These are phyloP conservation scores for Picea sitchensis DNA, from an alignment of 75 land plant species.

Conservation along the genomic window DNA sequence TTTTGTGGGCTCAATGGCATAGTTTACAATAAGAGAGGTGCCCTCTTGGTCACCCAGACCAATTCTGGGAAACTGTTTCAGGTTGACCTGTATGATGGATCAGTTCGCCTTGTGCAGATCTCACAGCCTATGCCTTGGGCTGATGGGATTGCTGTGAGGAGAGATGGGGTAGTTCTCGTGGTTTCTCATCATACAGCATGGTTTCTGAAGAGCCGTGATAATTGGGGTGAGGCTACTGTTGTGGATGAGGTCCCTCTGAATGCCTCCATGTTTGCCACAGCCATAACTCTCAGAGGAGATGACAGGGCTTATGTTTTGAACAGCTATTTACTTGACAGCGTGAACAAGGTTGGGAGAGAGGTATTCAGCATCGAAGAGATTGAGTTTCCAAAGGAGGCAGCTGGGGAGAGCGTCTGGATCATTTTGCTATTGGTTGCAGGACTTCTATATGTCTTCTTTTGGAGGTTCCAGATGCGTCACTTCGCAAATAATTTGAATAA, in stretches of 20 bases:
- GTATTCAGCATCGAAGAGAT: constrained; percentile 56
- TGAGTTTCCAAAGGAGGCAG: constrained; percentile 40
- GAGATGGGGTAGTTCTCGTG: constrained; percentile 64
- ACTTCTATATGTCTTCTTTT: constrained; percentile 45
- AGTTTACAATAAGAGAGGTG: constrained; percentile 42
- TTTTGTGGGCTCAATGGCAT: constrained; percentile 64
- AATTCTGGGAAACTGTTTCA: constrained; percentile 67
- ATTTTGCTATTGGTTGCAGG: constrained; percentile 62
- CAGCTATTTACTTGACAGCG: constrained; percentile 20
- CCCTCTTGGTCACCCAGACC: constrained; percentile 57
- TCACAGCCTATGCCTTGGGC: constrained; percentile 17
- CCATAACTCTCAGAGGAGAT: constrained; percentile 50
- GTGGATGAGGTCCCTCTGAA: constrained; percentile 45
- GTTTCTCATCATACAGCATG: constrained; percentile 34
- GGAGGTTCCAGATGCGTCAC: constrained; percentile 81
- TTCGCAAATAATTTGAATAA: constrained; percentile 48
- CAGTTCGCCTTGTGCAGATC: constrained; percentile 38
- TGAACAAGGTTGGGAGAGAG: constrained; percentile 23
- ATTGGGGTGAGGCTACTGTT: constrained; percentile 67
- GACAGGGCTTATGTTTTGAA: constrained; percentile 56
- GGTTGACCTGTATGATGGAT: constrained; percentile 44
- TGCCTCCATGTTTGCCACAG: constrained; percentile 26
- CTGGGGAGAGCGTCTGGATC: constrained; percentile 48
- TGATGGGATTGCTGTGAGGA: constrained; percentile 47
- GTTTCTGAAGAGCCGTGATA: constrained; percentile 59